Evolutionary conservation across 805 yeast species (phyloP).

Genomic region (Lipomyces yamadae): DNA sequence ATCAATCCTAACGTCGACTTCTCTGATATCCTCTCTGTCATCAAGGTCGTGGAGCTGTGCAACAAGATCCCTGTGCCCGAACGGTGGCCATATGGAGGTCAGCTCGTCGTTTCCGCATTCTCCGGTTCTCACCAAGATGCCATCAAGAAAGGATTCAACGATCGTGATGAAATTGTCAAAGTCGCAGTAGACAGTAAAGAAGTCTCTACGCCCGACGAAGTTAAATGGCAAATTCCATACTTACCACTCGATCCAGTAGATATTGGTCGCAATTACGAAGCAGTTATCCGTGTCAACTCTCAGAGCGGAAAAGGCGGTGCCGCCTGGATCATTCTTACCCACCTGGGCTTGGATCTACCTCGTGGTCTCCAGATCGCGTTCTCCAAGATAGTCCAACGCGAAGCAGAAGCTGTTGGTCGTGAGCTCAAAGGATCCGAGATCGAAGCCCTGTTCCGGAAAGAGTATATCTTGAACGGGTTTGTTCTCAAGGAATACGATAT

Average conservation of each 20-base stretch:
- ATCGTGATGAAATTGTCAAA: constrained; percentile 49
- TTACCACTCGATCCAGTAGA: constrained; percentile 84
- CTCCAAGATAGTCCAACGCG: constrained; percentile 69
- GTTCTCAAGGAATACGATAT: constrained; percentile 57
- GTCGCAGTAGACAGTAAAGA: constrained; percentile 20
- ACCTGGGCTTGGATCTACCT: constrained; percentile 79
- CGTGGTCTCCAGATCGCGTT: constrained; percentile 79
- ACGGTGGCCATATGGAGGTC: constrained; percentile 84
- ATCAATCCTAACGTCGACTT: constrained; percentile 72
- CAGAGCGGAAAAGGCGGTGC: constrained; percentile 91
- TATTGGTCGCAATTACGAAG: constrained; percentile 87
- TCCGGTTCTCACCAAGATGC: constrained; percentile 90
- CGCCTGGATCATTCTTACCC: constrained; percentile 80
- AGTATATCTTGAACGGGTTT: constrained; percentile 50
- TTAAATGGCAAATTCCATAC: constrained; percentile 75
- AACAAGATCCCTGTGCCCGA: constrained; percentile 79
- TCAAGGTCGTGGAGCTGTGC: constrained; percentile 76
- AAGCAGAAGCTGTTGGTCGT: constrained; percentile 72
- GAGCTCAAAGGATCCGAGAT: constrained; percentile 71
- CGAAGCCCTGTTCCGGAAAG: constrained; percentile 64
- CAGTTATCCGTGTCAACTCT: constrained; percentile 86
- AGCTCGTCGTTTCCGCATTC: constrained; percentile 81
- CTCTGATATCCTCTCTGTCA: constrained; percentile 65
- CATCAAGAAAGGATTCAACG: constrained; percentile 76
- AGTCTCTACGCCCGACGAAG: constrained; percentile 42